These are phyloP conservation scores for Paxillus rubicundulus DNA, from an alignment of 768 basidiomycete genomes.

Conservation along the genomic window DNA sequence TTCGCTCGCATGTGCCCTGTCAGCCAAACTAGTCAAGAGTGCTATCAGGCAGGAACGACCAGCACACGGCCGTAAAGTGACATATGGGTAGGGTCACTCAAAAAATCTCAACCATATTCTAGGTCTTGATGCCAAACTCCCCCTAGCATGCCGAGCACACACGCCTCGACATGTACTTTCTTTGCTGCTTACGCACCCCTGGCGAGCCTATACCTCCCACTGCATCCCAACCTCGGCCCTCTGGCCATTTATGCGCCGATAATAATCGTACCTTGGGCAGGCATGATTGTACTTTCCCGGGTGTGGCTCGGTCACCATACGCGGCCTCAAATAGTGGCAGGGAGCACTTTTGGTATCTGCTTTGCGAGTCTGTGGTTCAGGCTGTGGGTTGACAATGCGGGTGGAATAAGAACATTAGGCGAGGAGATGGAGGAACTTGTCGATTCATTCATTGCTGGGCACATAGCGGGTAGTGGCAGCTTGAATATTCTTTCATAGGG, in stretches of 20 bases:
- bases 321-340: conserved; percentile 62
- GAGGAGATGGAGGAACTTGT: conserved; percentile 11
- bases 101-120: background rate
- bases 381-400: conserved; percentile 44
- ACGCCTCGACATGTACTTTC: conserved; percentile 67
- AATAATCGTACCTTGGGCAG: conserved; percentile 54
- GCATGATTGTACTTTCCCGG: conserved; percentile 57
- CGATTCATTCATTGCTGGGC: background rate
- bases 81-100: conserved; percentile 60
- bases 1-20: conserved; percentile 51
- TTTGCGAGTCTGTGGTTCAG: conserved; percentile 57
- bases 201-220: conserved; percentile 54
- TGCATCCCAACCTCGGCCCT: conserved; percentile 53
- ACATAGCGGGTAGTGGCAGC: background rate
- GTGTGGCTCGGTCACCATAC: conserved; percentile 80
- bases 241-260: conserved; percentile 36
- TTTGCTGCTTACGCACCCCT: conserved; percentile 60
- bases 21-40: conserved; percentile 61
- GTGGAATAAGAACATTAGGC: conserved; percentile 20
- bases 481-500: background rate
- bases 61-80: conserved; percentile 41
- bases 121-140: background rate
- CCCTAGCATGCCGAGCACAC: conserved; percentile 79
- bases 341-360: conserved; percentile 50
- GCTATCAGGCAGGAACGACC: conserved; percentile 68